A percentile compares a stretch with the other conserved stretches of the same genome.
Evolutionary conservation across 768 basidiomycete genomes (phyloP).

Genomic region (Auricularia cornea): DNA sequence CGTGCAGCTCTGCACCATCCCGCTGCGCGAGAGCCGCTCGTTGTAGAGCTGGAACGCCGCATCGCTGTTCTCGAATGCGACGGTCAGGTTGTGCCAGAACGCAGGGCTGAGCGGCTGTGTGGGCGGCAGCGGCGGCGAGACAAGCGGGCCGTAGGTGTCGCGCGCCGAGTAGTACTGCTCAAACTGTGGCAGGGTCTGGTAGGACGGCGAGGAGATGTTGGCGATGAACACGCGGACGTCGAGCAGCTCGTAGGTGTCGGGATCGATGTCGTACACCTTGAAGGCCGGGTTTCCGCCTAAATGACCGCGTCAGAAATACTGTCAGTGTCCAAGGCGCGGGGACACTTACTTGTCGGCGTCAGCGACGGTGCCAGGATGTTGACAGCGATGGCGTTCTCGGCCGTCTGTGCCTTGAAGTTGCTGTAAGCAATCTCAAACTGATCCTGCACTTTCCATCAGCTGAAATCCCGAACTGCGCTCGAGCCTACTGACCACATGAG

Average conservation of each 20-base stretch:
- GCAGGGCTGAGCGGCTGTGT: constrained; percentile 35
- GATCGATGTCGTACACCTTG: constrained; percentile 56
- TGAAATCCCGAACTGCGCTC: not conserved
- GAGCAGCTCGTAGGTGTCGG: constrained; percentile 59
- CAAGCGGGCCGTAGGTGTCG: constrained; percentile 39
- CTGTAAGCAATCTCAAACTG: constrained; percentile 55
- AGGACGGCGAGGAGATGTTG: constrained; percentile 33
- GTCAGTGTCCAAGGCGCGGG: not conserved
- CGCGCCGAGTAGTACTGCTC: constrained; percentile 50
- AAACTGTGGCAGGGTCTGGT: constrained; percentile 30
- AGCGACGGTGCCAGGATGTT: constrained; percentile 47
- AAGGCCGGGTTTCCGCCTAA: constrained; percentile 48
- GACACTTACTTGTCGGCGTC: constrained; percentile 43
- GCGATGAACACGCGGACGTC: constrained; percentile 43
- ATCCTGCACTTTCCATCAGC: constrained; percentile 27
- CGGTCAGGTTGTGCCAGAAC: constrained; percentile 57
- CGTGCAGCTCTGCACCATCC: constrained; percentile 24
- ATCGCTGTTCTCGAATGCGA: constrained; percentile 40
- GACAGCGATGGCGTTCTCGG: constrained; percentile 37
- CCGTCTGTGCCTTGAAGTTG: constrained; percentile 38
- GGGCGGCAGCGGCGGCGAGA: constrained; percentile 19
- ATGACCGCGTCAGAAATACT: not conserved
- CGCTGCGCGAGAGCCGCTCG: constrained; percentile 34
- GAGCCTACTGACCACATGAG: constrained; percentile 30
- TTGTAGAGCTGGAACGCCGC: constrained; percentile 39